Conservation (phyloP, 805 yeast species). For the Kodamaea sagamina region DNA sequence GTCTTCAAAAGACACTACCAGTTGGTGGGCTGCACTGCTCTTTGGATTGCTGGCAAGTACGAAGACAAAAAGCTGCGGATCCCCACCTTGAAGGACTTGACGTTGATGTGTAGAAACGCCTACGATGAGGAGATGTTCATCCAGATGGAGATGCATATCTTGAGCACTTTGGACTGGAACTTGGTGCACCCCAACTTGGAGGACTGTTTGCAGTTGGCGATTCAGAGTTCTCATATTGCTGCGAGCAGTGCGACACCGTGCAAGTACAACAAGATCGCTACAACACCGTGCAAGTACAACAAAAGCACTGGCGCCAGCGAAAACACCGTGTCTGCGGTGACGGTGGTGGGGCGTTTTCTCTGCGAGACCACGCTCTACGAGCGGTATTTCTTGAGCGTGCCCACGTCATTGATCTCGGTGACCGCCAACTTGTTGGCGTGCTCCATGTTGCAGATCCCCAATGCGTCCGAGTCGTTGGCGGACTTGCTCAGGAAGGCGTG, state of each 20-base stretch:
- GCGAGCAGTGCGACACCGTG: constrained; percentile 27
- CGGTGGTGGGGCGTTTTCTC: constrained; percentile 55
- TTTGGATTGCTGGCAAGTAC: constrained; percentile 52
- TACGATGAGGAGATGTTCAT: constrained; percentile 56
- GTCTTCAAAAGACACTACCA: constrained; percentile 51
- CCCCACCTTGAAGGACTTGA: constrained; percentile 55
- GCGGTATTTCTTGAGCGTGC: constrained; percentile 46
- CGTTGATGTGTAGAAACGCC: constrained; percentile 58
- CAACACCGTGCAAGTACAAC: constrained; percentile 32
- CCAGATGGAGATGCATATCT: constrained; percentile 48
- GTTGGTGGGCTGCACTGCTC: constrained; percentile 49
- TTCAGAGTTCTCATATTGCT: constrained; percentile 28
- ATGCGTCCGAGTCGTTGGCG: constrained; percentile 41
- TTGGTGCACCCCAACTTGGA: constrained; percentile 52
- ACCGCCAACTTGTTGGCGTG: constrained; percentile 56
- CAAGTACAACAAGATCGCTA: constrained; percentile 22
- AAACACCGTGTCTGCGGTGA: constrained; percentile 45
- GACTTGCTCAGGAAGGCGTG: constrained; percentile 19
- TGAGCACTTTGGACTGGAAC: constrained; percentile 46
- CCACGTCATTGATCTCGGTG: constrained; percentile 49
- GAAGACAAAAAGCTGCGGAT: constrained; percentile 62
- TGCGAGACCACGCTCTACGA: constrained; percentile 57
- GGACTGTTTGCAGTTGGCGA: constrained; percentile 50
- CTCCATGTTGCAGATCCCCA: constrained; percentile 50
- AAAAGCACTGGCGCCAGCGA: constrained; percentile 10